Percentiles rank a stretch among this genome's conserved stretches.
These are phyloP conservation scores for Malus hybrid DNA, from an alignment of 331 rosid species.

Conservation along the genomic window DNA sequence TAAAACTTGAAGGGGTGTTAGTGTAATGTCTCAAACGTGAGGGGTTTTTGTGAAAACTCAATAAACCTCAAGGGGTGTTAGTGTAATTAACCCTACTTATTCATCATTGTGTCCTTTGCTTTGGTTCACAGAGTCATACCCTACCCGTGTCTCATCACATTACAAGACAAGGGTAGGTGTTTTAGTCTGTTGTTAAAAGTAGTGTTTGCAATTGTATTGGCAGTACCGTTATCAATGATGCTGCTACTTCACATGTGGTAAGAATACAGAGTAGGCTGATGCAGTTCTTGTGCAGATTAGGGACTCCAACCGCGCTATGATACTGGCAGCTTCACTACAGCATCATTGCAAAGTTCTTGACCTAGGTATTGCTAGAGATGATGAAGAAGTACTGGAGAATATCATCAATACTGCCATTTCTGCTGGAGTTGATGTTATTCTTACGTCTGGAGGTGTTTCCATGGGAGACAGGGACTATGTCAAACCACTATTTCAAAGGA, in stretches of 20 bases:
- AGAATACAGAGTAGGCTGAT: slow-evolving; percentile 11
- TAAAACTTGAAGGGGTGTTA: no score
- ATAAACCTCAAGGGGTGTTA: no score
- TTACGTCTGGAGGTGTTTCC: slow-evolving; percentile 96
- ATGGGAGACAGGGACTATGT: slow-evolving; percentile 96
- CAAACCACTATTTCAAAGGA: slow-evolving; percentile 58
- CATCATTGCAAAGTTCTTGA: slow-evolving; percentile 73
- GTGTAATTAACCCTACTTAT: no score
- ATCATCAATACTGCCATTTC: slow-evolving; percentile 63
- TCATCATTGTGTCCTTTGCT: background rate
- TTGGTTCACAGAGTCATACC: background rate
- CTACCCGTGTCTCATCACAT: background rate
- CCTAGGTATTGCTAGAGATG: slow-evolving; percentile 83
- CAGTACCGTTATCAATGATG: background rate
- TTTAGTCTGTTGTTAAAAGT: background rate
- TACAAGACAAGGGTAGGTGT: background rate
- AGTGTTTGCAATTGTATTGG: background rate
- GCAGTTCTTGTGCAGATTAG: slow-evolving; percentile 57
- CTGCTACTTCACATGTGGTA: background rate
- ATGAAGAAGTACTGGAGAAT: slow-evolving; percentile 56
- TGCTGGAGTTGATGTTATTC: slow-evolving; percentile 69
- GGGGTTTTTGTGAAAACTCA: no score
- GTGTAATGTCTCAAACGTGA: no score
- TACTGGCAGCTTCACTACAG: slow-evolving; percentile 69
- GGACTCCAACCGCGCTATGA: slow-evolving; percentile 95